Evolutionary conservation across 106 monocot genomes (phyloP).

Genomic region (Acorus gramineus): DNA sequence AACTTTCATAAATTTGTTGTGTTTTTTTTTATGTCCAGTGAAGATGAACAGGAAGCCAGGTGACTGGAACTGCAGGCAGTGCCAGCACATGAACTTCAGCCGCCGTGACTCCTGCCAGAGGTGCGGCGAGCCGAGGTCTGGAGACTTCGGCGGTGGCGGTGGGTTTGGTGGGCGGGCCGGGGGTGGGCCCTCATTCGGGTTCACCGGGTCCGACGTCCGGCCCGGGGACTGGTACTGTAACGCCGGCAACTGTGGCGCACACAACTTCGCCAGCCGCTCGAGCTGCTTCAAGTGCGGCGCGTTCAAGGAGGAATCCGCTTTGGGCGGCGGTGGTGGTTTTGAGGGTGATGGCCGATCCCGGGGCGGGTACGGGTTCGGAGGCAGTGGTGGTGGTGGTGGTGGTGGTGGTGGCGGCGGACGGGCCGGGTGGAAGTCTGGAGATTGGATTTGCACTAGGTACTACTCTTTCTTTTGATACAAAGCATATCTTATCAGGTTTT

Average conservation of each 20-base stretch:
- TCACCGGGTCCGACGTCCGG: constrained; percentile 56
- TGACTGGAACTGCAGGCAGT: constrained; percentile 89
- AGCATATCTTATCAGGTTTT: too few species aligned
- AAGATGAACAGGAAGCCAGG: constrained; percentile 96
- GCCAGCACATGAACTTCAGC: constrained; percentile 96
- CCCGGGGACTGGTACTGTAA: constrained; percentile 92
- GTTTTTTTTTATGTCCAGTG: not conserved
- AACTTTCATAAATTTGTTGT: too few species aligned
- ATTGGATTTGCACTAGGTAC: constrained; percentile 94
- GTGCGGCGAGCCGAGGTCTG: constrained; percentile 51
- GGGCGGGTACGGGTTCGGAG: constrained; percentile 21
- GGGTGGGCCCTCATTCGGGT: constrained; percentile 28
- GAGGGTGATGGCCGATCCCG: constrained; percentile 22
- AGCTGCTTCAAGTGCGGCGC: constrained; percentile 81
- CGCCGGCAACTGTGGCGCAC: constrained; percentile 44
- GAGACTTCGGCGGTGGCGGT: constrained; percentile 19
- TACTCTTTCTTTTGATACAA: not conserved
- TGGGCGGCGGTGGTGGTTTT: constrained; percentile 11
- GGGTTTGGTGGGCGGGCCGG: constrained; percentile 1
- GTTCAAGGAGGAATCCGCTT: constrained; percentile 50
- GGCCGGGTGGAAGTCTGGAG: constrained; percentile 81
- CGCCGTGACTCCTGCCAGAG: constrained; percentile 84
- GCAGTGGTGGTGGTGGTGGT: constrained; percentile 9
- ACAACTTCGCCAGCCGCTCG: constrained; percentile 92
- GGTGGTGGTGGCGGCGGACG: constrained; percentile 30